phyloP scores from a whole-genome alignment of 176 grass and related monocot species.

The Themeda triandra region DNA sequence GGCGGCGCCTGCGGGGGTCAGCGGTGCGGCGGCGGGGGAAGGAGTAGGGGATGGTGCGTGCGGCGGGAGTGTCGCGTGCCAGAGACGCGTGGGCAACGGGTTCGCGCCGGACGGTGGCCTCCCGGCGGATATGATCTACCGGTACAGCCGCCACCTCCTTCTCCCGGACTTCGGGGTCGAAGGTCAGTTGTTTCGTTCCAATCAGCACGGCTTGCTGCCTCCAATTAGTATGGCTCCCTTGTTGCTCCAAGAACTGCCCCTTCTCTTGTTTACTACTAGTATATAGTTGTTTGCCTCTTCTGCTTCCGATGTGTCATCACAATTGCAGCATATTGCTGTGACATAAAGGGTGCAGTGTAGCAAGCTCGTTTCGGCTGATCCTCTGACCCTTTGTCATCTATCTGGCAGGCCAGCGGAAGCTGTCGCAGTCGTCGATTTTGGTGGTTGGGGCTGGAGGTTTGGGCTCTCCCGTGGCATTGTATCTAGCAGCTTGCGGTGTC shows the following conservation, averaged over 20 bases:
- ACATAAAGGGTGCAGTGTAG: neutral
- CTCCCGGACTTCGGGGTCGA: constrained; percentile 85
- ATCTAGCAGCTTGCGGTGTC: constrained; percentile 81
- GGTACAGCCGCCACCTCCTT: constrained; percentile 88
- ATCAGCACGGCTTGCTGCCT: neutral
- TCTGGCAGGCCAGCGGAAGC: constrained; percentile 56
- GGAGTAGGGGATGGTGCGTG: neutral
- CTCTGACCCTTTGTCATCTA: neutral
- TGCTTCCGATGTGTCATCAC: neutral
- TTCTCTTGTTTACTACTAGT: no score
- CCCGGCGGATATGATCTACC: constrained; percentile 62
- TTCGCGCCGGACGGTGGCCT: neutral
- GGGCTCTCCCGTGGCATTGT: constrained; percentile 81
- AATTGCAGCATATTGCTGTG: neutral
- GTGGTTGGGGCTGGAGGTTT: constrained; percentile 90
- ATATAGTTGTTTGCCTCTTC: neutral
- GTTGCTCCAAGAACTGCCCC: neutral
- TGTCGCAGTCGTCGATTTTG: constrained; percentile 74
- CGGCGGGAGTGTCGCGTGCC: constrained; percentile 11
- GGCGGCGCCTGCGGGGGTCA: neutral
- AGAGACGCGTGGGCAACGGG: neutral
- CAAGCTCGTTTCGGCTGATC: neutral
- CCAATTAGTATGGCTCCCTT: neutral
- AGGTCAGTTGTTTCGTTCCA: constrained; percentile 34
- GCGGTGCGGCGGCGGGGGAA: neutral